Percentiles rank a stretch among this genome's conserved stretches.
Evolutionary conservation across 805 yeast species (phyloP).

Genomic region (Schizosaccharomyces osmophilus): DNA sequence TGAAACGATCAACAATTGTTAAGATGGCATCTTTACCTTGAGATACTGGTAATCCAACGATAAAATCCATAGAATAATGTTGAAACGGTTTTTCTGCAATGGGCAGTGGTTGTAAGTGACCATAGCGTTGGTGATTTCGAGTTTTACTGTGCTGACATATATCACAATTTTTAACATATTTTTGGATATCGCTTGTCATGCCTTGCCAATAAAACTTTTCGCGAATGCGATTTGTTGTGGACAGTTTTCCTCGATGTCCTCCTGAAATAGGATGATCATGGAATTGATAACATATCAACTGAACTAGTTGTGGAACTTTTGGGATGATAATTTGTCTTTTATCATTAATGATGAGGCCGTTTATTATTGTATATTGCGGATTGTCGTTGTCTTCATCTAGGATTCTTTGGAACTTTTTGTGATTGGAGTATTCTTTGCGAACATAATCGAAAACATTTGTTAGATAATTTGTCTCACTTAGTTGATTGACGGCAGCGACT

Average conservation of each 20-base stretch:
- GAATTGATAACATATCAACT: background rate
- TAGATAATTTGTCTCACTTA: no score
- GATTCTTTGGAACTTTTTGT: background rate
- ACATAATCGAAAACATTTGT: no score
- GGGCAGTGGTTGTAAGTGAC: conserved; percentile 5
- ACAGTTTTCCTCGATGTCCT: background rate
- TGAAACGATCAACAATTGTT: conserved; percentile 8
- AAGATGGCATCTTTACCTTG: conserved; percentile 5
- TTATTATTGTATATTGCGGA: background rate
- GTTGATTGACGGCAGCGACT: no score
- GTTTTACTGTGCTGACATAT: background rate
- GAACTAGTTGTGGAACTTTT: background rate
- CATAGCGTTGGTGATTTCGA: background rate
- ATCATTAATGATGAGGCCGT: background rate
- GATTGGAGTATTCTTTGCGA: background rate
- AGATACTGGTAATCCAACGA: conserved; percentile 5
- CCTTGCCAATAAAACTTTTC: background rate
- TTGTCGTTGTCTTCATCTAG: background rate
- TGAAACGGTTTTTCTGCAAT: conserved; percentile 6
- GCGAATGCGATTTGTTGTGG: background rate
- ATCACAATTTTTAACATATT: background rate
- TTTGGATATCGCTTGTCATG: background rate
- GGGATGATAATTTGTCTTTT: background rate
- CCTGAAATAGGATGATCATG: background rate
- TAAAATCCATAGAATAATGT: conserved; percentile 7